A percentile compares a stretch with the other conserved stretches of the same genome.
These are phyloP conservation scores for Auriculariales sp. DNA, from an alignment of 768 basidiomycete species.

Conservation along the genomic window DNA sequence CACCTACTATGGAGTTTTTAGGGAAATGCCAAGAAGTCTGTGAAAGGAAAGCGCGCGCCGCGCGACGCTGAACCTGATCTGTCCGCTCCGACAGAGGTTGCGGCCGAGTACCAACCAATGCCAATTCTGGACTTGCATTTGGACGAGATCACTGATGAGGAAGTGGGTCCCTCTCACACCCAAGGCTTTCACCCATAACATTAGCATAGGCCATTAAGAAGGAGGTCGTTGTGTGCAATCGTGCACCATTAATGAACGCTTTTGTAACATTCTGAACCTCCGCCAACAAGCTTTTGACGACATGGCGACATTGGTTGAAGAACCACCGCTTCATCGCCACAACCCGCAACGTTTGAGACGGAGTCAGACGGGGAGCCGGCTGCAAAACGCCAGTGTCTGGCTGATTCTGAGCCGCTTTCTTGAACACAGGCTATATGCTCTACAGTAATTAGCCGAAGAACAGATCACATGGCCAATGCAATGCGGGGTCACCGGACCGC, in stretches of 20 bases:
- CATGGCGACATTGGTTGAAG: neutral
- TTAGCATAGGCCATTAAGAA: slow-evolving; percentile 36
- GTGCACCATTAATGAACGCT: slow-evolving; percentile 88
- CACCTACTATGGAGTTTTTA: too few relatives aligned
- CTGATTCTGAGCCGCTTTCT: too few relatives aligned
- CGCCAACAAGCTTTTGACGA: neutral
- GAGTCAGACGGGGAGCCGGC: too few relatives aligned
- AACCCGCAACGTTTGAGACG: too few relatives aligned
- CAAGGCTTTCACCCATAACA: neutral
- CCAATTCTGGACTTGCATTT: slow-evolving; percentile 47
- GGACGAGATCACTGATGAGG: slow-evolving; percentile 56
- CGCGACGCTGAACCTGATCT: neutral
- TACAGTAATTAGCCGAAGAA: too few relatives aligned
- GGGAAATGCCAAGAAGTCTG: too few relatives aligned
- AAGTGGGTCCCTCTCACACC: slow-evolving; percentile 24
- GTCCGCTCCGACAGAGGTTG: slow-evolving; percentile 1
- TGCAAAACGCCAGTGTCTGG: too few relatives aligned
- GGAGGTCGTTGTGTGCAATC: slow-evolving; percentile 62
- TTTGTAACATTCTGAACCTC: slow-evolving; percentile 23
- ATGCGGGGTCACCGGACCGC: too few relatives aligned
- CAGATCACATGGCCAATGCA: too few relatives aligned
- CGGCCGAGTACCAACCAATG: slow-evolving; percentile 31
- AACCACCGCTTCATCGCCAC: neutral
- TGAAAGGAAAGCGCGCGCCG: too few relatives aligned
- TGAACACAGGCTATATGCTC: too few relatives aligned